These are phyloP conservation scores for Aspergillus hiratsukae DNA, from an alignment of 2,329 filamentous ascomycete species.

Conservation along the genomic window DNA sequence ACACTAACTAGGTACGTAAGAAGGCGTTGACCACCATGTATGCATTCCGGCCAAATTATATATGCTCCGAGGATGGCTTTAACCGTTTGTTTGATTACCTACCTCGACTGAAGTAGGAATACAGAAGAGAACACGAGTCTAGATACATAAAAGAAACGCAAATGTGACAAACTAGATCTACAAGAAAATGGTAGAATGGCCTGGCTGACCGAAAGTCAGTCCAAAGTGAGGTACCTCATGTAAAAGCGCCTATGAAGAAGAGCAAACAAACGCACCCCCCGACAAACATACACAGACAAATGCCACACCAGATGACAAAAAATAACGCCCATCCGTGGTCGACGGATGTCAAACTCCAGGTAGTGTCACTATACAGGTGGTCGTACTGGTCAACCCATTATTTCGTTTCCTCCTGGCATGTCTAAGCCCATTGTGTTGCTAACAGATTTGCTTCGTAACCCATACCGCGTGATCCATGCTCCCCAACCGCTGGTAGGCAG, in stretches of 20 bases:
- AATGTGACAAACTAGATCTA: background rate
- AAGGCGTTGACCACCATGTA: no score
- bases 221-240: background rate
- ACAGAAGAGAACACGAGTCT: background rate
- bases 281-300: background rate
- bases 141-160: background rate
- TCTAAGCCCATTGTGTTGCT: background rate
- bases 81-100: background rate
- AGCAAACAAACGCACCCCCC: background rate
- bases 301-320: conserved; percentile 1
- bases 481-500: background rate
- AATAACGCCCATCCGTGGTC: background rate
- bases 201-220: background rate
- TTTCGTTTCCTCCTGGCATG: background rate
- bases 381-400: background rate
- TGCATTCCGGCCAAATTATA: background rate
- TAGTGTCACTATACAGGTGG: background rate
- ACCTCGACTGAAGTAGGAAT: background rate
- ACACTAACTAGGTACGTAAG: background rate
- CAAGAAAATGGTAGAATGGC: background rate
- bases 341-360: background rate
- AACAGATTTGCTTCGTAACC: conserved; percentile 6
- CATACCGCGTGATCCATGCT: conserved; percentile 5
- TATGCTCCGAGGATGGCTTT: background rate
- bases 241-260: background rate